Evolutionary conservation across 2,329 filamentous ascomycete genomes (phyloP).

Genomic region (Colletotrichum sp.): DNA sequence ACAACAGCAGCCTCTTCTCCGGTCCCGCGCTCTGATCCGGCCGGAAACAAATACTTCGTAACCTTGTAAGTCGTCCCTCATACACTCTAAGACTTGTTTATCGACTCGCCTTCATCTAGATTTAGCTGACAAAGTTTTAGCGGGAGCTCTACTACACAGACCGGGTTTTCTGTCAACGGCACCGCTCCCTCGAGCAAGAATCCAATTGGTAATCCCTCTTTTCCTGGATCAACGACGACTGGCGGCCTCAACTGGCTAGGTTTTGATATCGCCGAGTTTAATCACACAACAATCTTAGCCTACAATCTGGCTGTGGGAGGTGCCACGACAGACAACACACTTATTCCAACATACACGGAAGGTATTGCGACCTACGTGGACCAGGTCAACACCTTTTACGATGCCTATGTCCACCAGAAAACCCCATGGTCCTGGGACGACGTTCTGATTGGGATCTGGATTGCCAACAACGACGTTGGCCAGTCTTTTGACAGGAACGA

Average conservation of each 20-base stretch:
- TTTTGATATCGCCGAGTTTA: slow-evolving; percentile 50
- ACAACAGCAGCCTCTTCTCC: background rate
- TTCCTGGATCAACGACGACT: slow-evolving; percentile 54
- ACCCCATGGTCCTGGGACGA: slow-evolving; percentile 20
- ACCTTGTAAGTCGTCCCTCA: background rate
- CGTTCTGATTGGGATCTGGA: slow-evolving; percentile 51
- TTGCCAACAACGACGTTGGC: slow-evolving; percentile 61
- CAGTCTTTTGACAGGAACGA: slow-evolving; percentile 42
- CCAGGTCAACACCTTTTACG: slow-evolving; percentile 42
- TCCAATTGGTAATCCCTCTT: slow-evolving; percentile 66
- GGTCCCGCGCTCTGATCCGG: background rate
- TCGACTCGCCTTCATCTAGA: background rate
- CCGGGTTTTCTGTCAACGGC: background rate
- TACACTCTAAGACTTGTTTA: background rate
- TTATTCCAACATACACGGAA: slow-evolving; percentile 54
- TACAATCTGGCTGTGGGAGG: slow-evolving; percentile 63
- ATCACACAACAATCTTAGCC: slow-evolving; percentile 46
- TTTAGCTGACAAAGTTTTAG: background rate
- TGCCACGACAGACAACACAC: slow-evolving; percentile 54
- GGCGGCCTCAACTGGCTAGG: slow-evolving; percentile 59
- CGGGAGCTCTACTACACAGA: background rate
- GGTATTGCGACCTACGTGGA: slow-evolving; percentile 53
- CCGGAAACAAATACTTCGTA: background rate
- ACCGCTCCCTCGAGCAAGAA: slow-evolving; percentile 36
- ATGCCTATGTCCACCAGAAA: background rate